Percentiles rank a stretch among this genome's conserved stretches.
Conservation (phyloP, 148 eudicot species). For the Rheum nobile region DNA sequence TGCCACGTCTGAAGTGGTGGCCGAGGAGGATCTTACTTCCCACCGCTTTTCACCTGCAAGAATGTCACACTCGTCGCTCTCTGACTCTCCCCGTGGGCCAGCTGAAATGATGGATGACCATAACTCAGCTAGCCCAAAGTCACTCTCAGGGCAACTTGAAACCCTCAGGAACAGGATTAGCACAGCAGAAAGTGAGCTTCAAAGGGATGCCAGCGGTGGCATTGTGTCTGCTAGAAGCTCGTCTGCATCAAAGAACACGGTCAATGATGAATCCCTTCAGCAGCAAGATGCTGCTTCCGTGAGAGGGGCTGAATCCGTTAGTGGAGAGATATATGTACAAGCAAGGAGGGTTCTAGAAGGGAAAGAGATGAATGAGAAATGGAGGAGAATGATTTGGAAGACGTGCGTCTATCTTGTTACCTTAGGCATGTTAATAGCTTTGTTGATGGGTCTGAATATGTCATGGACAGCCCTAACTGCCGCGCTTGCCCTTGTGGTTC, state of each 20-base stretch:
- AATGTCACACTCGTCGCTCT: slow-evolving; percentile 41
- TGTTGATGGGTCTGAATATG: slow-evolving; percentile 71
- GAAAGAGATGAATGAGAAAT: slow-evolving; percentile 18
- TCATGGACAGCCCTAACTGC: slow-evolving; percentile 91
- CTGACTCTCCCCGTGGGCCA: slow-evolving; percentile 6
- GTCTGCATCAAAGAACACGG: background rate
- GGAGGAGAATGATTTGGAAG: slow-evolving; percentile 71
- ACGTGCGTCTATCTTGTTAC: slow-evolving; percentile 63
- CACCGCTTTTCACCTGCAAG: slow-evolving; percentile 78
- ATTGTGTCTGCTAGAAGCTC: slow-evolving; percentile 1
- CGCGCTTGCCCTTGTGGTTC: slow-evolving; percentile 82
- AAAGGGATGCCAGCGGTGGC: background rate
- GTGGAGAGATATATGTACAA: slow-evolving; percentile 14
- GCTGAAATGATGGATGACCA: background rate
- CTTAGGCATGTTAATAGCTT: slow-evolving; percentile 61
- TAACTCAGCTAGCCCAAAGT: background rate
- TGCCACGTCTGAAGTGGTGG: slow-evolving; percentile 31
- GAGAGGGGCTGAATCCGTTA: background rate
- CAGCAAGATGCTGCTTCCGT: background rate
- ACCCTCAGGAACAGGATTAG: background rate
- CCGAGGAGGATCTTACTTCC: slow-evolving; percentile 52
- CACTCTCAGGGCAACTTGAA: background rate
- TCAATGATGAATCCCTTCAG: background rate
- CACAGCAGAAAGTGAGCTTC: background rate
- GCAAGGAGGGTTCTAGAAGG: slow-evolving; percentile 11